Evolutionary conservation across 805 yeast species (phyloP).

Genomic region (Schwanniomyces yamadae): DNA sequence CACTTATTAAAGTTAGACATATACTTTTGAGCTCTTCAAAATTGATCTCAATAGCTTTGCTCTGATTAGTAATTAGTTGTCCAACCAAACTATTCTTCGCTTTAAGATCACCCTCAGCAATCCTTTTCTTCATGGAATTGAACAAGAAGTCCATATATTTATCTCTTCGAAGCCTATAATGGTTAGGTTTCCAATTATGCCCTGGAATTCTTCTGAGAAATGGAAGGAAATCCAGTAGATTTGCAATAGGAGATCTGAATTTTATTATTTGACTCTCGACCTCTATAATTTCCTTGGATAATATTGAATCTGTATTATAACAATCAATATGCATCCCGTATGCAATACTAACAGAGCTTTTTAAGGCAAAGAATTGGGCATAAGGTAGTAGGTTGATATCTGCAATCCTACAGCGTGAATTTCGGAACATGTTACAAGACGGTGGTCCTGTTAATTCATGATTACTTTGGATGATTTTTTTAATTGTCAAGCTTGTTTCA

Average conservation of each 20-base stretch:
- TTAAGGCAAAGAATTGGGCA: slow-evolving; percentile 51
- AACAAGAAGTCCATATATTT: slow-evolving; percentile 44
- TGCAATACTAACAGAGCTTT: slow-evolving; percentile 49
- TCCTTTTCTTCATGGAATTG: slow-evolving; percentile 10
- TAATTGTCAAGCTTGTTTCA: slow-evolving; percentile 31
- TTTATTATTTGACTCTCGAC: slow-evolving; percentile 59
- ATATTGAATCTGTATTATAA: slow-evolving; percentile 27
- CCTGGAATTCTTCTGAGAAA: slow-evolving; percentile 32
- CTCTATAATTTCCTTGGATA: slow-evolving; percentile 52
- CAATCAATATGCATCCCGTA: slow-evolving; percentile 53
- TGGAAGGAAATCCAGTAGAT: slow-evolving; percentile 56
- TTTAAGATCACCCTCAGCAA: slow-evolving; percentile 23
- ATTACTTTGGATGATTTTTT: slow-evolving; percentile 9
- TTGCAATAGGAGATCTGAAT: slow-evolving; percentile 56
- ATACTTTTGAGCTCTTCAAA: slow-evolving; percentile 52
- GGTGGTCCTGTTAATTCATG: slow-evolving; percentile 18
- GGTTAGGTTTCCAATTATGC: slow-evolving; percentile 12
- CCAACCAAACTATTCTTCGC: slow-evolving; percentile 34
- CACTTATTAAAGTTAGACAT: slow-evolving; percentile 75
- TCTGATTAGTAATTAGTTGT: slow-evolving; percentile 7
- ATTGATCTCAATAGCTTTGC: slow-evolving; percentile 16
- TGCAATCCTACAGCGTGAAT: slow-evolving; percentile 7
- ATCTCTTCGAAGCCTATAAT: slow-evolving; percentile 43
- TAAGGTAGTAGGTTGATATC: slow-evolving; percentile 42
- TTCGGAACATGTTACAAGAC: slow-evolving; percentile 14